Percentiles rank a stretch among this genome's conserved stretches.
Conservation (phyloP, 768 basidiomycete species). For the Serendipita sp. region DNA sequence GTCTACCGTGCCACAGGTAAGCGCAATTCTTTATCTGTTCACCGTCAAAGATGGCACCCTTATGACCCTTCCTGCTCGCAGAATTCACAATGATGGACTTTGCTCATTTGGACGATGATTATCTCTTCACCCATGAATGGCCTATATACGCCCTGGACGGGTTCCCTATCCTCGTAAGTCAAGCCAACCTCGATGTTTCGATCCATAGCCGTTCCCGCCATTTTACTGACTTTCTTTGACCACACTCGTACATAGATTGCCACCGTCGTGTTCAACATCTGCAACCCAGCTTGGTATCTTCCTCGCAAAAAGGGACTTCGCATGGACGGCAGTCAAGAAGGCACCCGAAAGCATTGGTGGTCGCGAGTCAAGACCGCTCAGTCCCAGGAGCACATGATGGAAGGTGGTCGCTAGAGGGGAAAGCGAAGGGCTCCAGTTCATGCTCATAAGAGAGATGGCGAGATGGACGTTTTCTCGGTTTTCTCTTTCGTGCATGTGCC, state of each 20-base stretch:
- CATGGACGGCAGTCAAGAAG: not conserved
- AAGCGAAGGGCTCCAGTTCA: no score
- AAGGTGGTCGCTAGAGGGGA: no score
- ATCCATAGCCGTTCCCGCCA: not conserved
- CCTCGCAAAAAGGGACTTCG: constrained; percentile 3
- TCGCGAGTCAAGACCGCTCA: not conserved
- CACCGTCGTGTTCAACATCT: not conserved
- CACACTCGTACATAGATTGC: not conserved
- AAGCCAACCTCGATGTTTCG: no score
- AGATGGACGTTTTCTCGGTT: no score
- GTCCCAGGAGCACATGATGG: not conserved
- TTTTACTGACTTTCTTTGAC: not conserved
- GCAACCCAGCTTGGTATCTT: not conserved
- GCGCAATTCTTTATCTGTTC: not conserved
- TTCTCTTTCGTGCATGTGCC: no score
- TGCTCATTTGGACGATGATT: not conserved
- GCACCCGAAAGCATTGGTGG: not conserved
- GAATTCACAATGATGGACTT: constrained; percentile 7
- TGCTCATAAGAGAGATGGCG: no score
- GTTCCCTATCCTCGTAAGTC: not conserved
- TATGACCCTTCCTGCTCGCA: not conserved
- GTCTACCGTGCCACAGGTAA: constrained; percentile 2
- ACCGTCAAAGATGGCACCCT: not conserved
- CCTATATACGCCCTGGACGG: constrained; percentile 5
- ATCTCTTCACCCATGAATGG: constrained; percentile 2